phyloP scores from a whole-genome alignment of 2,329 filamentous ascomycete species.

The Epichloe typhina region DNA sequence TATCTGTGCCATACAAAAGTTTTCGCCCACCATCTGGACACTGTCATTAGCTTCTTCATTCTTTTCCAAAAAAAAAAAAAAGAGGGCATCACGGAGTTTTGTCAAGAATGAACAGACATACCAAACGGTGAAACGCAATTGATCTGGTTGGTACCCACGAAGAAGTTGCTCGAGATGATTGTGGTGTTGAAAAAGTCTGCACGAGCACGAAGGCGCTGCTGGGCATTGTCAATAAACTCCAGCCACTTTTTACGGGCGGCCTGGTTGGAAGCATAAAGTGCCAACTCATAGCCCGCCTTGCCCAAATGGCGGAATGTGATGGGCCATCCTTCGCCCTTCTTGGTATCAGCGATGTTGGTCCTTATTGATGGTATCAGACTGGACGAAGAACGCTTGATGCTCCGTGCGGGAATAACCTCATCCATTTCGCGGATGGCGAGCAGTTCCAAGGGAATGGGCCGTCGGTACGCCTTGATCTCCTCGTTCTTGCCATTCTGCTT shows the following conservation, averaged over 20 bases:
- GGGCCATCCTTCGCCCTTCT: slow-evolving; percentile 65
- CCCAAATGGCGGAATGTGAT: slow-evolving; percentile 95
- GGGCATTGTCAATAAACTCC: slow-evolving; percentile 84
- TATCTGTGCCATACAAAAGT: slow-evolving; percentile 86
- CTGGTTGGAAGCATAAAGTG: slow-evolving; percentile 74
- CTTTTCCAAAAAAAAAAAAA: background rate
- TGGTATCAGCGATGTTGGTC: slow-evolving; percentile 36
- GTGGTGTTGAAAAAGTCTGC: slow-evolving; percentile 81
- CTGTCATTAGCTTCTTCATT: slow-evolving; percentile 8
- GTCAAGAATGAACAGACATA: slow-evolving; percentile 27
- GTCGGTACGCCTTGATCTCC: slow-evolving; percentile 87
- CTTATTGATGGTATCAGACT: slow-evolving; percentile 55
- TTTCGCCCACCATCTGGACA: slow-evolving; percentile 78
- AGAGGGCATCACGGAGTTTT: background rate
- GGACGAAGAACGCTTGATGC: slow-evolving; percentile 77
- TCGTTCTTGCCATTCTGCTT: slow-evolving; percentile 90
- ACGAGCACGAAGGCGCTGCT: slow-evolving; percentile 72
- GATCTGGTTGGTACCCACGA: slow-evolving; percentile 60
- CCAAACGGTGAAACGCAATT: slow-evolving; percentile 90
- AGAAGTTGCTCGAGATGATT: slow-evolving; percentile 46
- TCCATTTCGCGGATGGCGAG: slow-evolving; percentile 96
- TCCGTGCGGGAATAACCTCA: slow-evolving; percentile 72
- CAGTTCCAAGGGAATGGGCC: slow-evolving; percentile 84
- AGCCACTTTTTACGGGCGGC: slow-evolving; percentile 92
- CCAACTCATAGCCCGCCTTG: slow-evolving; percentile 87